A percentile compares a stretch with the other conserved stretches of the same genome.
Evolutionary conservation across 2,329 filamentous ascomycete genomes (phyloP).

Genomic region (Fusarium lyarnte): DNA sequence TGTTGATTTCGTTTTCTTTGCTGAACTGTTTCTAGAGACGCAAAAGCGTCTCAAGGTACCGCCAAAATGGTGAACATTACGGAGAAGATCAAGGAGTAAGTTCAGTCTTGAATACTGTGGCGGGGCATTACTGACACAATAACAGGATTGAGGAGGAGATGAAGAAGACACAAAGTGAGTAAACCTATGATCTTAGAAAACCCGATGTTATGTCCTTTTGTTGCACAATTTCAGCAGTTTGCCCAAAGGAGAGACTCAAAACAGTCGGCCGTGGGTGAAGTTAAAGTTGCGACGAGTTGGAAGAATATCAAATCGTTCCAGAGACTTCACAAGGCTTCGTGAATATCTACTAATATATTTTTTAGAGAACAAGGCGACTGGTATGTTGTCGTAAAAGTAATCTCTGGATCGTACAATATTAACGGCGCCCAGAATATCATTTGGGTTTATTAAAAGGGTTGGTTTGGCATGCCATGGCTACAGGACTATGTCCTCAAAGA

Average conservation of each 20-base stretch:
- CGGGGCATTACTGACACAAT: slow-evolving; percentile 36
- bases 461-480: slow-evolving; percentile 33
- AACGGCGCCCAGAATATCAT: slow-evolving; percentile 81
- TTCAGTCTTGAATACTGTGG: slow-evolving; percentile 13
- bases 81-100: slow-evolving; percentile 99
- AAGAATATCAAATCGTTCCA: background rate
- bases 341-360: slow-evolving; percentile 10
- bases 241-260: background rate
- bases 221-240: background rate
- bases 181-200: background rate
- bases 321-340: background rate
- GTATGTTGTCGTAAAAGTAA: slow-evolving; percentile 62
- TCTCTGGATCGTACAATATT: slow-evolving; percentile 11
- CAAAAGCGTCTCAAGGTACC: slow-evolving; percentile 39
- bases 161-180: slow-evolving; percentile 95
- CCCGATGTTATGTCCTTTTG: background rate
- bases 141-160: slow-evolving; percentile 99
- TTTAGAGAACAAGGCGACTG: slow-evolving; percentile 97
- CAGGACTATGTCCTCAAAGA: too few species aligned
- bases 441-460: slow-evolving; percentile 97
- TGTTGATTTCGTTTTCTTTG: slow-evolving; percentile 13
- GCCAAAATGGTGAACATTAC: slow-evolving; percentile 96
- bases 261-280: background rate
- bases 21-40: slow-evolving; percentile 29
- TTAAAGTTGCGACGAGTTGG: background rate